Conservation (phyloP, 352 stramenopile species). For the Globisporangium solare region DNA sequence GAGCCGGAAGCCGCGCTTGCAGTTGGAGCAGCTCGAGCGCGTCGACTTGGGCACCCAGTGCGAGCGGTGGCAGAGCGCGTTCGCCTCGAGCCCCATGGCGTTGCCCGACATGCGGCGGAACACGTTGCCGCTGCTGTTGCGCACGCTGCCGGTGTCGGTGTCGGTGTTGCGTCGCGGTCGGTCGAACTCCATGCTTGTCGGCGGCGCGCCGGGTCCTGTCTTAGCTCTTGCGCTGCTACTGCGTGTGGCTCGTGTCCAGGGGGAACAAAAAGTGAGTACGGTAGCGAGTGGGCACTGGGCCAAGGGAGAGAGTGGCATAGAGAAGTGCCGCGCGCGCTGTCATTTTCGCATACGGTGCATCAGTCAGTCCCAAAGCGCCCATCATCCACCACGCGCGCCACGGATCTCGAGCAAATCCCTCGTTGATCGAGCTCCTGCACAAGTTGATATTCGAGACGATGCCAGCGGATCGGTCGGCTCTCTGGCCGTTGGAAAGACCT, state of each 20-base stretch:
- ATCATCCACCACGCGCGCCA: background rate
- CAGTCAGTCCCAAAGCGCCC: background rate
- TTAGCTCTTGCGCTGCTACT: too few species aligned
- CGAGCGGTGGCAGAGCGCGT: constrained; percentile 65
- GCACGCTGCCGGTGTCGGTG: background rate
- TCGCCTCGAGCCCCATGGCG: constrained; percentile 57
- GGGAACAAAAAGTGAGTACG: too few species aligned
- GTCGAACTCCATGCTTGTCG: background rate
- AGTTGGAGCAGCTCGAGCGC: constrained; percentile 60
- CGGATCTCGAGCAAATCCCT: background rate
- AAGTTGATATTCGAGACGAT: too few species aligned
- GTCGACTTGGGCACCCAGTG: constrained; percentile 77
- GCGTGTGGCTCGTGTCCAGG: too few species aligned
- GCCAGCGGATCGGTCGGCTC: background rate
- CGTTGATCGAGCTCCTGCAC: too few species aligned
- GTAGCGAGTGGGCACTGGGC: too few species aligned
- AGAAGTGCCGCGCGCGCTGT: background rate
- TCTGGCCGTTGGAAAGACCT: background rate
- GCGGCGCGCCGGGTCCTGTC: too few species aligned
- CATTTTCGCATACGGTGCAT: constrained; percentile 1
- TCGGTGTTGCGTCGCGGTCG: constrained; percentile 9
- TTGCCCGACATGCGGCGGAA: constrained; percentile 63
- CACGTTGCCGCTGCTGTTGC: constrained; percentile 17
- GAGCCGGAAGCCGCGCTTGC: constrained; percentile 51
- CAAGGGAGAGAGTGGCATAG: background rate